phyloP scores from a whole-genome alignment of 805 yeast genomes.

The Torulaspora gathmanii region DNA sequence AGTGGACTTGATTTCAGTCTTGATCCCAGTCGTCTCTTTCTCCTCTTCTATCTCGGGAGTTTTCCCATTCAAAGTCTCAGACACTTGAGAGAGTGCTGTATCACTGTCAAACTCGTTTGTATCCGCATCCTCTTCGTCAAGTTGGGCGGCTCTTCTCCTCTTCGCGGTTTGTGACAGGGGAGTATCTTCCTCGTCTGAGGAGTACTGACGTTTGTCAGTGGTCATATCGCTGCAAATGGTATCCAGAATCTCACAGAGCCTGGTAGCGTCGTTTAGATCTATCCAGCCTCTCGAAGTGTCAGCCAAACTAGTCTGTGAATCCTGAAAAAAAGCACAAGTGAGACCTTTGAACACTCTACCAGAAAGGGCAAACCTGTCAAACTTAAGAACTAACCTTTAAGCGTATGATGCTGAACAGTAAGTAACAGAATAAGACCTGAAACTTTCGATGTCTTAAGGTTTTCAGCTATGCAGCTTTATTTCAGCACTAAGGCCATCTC shows the following conservation, averaged over 20 bases:
- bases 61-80: constrained; percentile 15
- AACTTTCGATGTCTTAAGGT: too few species aligned
- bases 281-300: too few species aligned
- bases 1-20: constrained; percentile 6
- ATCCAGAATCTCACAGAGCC: background rate
- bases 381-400: too few species aligned
- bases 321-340: too few species aligned
- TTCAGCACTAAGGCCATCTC: background rate
- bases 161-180: constrained; percentile 17
- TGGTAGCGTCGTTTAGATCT: too few species aligned
- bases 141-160: constrained; percentile 12
- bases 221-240: constrained; percentile 5
- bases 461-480: too few species aligned
- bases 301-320: too few species aligned
- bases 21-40: constrained; percentile 4
- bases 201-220: constrained; percentile 8
- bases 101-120: constrained; percentile 26
- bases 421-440: too few species aligned
- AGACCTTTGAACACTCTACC: too few species aligned
- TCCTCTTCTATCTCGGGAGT: constrained; percentile 7
- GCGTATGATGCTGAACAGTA: too few species aligned
- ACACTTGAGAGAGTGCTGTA: constrained; percentile 18
- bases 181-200: constrained; percentile 19
- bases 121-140: constrained; percentile 17
- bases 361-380: too few species aligned